These are phyloP conservation scores for Neofusicoccum sp. DNA, from an alignment of 2,329 filamentous ascomycete species.

Conservation along the genomic window DNA sequence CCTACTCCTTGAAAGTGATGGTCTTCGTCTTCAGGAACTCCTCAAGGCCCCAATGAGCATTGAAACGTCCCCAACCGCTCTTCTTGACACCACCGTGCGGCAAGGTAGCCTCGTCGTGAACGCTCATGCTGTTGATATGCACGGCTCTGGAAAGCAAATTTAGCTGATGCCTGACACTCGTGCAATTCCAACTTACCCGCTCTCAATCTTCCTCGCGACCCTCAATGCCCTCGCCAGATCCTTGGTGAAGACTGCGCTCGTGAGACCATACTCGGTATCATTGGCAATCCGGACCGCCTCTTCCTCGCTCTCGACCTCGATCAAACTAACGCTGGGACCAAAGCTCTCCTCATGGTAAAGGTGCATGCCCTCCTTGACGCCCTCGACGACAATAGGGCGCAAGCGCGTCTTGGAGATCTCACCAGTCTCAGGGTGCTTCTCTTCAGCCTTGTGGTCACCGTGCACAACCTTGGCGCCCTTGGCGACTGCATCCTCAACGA, in stretches of 20 bases:
- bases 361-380: slow-evolving; percentile 71
- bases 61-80: slow-evolving; percentile 54
- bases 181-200: slow-evolving; percentile 58
- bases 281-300: slow-evolving; percentile 76
- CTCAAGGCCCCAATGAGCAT: slow-evolving; percentile 48
- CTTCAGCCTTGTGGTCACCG: slow-evolving; percentile 45
- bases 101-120: slow-evolving; percentile 52
- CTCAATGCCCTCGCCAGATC: slow-evolving; percentile 56
- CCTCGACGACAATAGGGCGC: slow-evolving; percentile 68
- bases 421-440: slow-evolving; percentile 38
- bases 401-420: slow-evolving; percentile 52
- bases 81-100: slow-evolving; percentile 55
- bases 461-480: slow-evolving; percentile 62
- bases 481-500: slow-evolving; percentile 58
- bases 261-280: slow-evolving; percentile 78
- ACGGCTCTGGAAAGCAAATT: slow-evolving; percentile 41
- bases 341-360: slow-evolving; percentile 77
- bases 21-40: slow-evolving; percentile 50
- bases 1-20: slow-evolving; percentile 42
- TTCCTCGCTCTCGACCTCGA: slow-evolving; percentile 67
- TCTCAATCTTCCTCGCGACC: slow-evolving; percentile 55
- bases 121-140: slow-evolving; percentile 55
- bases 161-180: too few species aligned
- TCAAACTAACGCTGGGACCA: slow-evolving; percentile 71
- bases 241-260: slow-evolving; percentile 71